Base-by-base conservation (phyloP, 1,284 basidiomycete genomes). In the Marasmius tenuissimus region DNA sequence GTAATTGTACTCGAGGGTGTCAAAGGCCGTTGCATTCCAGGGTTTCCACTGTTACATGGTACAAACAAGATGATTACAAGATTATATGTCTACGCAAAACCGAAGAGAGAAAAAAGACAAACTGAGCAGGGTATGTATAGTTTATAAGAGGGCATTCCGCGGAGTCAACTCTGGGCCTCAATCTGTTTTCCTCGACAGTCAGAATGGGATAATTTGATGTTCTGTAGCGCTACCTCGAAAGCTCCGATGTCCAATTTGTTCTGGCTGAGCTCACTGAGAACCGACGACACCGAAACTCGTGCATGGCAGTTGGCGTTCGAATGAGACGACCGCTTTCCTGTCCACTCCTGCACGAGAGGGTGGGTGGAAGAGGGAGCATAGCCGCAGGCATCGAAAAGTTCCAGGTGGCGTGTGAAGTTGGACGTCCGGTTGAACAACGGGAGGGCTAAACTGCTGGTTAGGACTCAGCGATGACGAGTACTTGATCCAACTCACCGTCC, bases 351-450 rank as follows among this genome's bases (percentile, higher is more conserved):
- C 14, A 82, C 71, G 39, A 75, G 66, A 18, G 80, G 77, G 61
- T 82, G 77, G 27, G 75, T 73, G 20, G 65, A 50, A 1, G 75
- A 76, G 2, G 84, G 84, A 9, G 68, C 63, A 63, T 72, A 77
- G 20, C 72, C 70, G 66, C 82, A 85, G 2, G 78, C 74, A 33
- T 75, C 74, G 60, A 82, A 86, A 20, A 82, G 54, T 57, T 82
- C 78, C 14, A 87, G 74, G 58, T 80, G 78, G 4, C 75, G 77
- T 10, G 73, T 77, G 67, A 87, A 85, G 47, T 75, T 74, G 12
- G 71, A 67, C 0, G 84, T 85, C 9, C 79, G 76, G 62, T 83
- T 79, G 69, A 85, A 87, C 4, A 87, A 73, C 9, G 86, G 86
- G 11, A 87, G 75, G 10, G 77, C 85, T 86, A 52, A 34, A 58